Percentiles rank a stretch among this genome's conserved stretches.
Evolutionary conservation across 2,329 filamentous ascomycete species (phyloP).

Genomic region (Fusarium redolens): DNA sequence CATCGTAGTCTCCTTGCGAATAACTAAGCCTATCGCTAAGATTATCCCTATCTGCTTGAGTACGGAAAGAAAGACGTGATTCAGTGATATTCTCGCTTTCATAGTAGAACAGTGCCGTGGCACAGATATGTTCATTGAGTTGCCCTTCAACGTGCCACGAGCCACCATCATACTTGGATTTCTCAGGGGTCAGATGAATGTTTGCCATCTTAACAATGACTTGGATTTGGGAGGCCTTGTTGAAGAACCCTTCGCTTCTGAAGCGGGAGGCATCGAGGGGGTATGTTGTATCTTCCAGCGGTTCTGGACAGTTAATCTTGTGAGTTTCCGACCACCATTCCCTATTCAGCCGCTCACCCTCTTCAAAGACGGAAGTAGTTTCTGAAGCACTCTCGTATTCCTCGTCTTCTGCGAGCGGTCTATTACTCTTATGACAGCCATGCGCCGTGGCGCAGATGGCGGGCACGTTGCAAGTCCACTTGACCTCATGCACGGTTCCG

Average conservation of each 20-base stretch:
- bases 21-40: constrained; percentile 42
- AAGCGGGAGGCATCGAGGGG: constrained; percentile 32
- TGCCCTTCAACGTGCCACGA: constrained; percentile 67
- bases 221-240: constrained; percentile 57
- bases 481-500: neutral
- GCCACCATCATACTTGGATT: constrained; percentile 64
- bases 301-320: constrained; percentile 24
- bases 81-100: constrained; percentile 69
- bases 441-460: constrained; percentile 27
- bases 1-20: constrained; percentile 47
- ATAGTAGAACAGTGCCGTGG: constrained; percentile 72
- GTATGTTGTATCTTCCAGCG: constrained; percentile 3
- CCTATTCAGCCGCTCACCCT: neutral
- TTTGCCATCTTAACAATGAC: constrained; percentile 72
- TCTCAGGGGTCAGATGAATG: constrained; percentile 70
- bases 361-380: neutral
- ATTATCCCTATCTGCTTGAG: constrained; percentile 49
- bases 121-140: constrained; percentile 72
- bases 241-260: constrained; percentile 44
- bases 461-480: constrained; percentile 41
- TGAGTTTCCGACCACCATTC: neutral
- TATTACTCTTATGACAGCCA: neutral
- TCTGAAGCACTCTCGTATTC: neutral
- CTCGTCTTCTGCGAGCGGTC: neutral
- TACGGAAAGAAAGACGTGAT: constrained; percentile 62